Percentiles rank a stretch among this genome's conserved stretches.
These are phyloP conservation scores for Agaricales sp. DNA, from an alignment of 1,284 basidiomycete species.

Conservation along the genomic window DNA sequence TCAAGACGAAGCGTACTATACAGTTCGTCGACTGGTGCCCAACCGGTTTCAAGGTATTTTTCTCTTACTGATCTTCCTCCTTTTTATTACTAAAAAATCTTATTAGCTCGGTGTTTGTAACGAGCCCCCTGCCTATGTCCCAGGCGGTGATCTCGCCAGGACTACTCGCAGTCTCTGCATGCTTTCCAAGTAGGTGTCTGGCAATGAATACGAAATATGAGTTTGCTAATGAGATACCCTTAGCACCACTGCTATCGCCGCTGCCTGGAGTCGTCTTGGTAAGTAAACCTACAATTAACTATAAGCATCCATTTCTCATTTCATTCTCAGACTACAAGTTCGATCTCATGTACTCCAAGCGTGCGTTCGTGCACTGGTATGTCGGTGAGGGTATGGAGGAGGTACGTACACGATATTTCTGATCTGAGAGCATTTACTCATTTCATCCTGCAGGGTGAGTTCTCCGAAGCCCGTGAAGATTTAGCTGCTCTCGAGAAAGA, in stretches of 20 bases:
- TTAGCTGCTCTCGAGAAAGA: constrained; percentile 96
- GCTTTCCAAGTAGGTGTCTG: constrained; percentile 69
- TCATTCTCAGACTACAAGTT: constrained; percentile 82
- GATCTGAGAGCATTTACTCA: constrained; percentile 3
- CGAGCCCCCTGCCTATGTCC: constrained; percentile 85
- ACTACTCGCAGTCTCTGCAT: constrained; percentile 93
- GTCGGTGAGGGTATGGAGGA: constrained; percentile 99
- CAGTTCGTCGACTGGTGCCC: constrained; percentile 99
- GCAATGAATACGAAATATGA: neutral
- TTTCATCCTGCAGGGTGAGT: constrained; percentile 61
- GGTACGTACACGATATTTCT: constrained; percentile 18
- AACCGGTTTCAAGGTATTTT: constrained; percentile 81
- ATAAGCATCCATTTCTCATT: neutral
- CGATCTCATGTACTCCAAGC: constrained; percentile 95
- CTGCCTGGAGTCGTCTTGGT: constrained; percentile 90
- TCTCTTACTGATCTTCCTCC: constrained; percentile 38
- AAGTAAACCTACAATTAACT: constrained; percentile 13
- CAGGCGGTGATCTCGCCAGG: constrained; percentile 93
- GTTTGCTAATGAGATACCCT: neutral
- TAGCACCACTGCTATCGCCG: constrained; percentile 89
- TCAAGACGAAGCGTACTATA: constrained; percentile 97
- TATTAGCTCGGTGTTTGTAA: constrained; percentile 90
- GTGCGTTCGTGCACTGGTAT: constrained; percentile 97
- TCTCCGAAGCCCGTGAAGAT: constrained; percentile 96
- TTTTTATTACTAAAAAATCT: constrained; percentile 26